These are phyloP conservation scores for Boletus mariae DNA, from an alignment of 1,284 basidiomycete species.

Conservation along the genomic window DNA sequence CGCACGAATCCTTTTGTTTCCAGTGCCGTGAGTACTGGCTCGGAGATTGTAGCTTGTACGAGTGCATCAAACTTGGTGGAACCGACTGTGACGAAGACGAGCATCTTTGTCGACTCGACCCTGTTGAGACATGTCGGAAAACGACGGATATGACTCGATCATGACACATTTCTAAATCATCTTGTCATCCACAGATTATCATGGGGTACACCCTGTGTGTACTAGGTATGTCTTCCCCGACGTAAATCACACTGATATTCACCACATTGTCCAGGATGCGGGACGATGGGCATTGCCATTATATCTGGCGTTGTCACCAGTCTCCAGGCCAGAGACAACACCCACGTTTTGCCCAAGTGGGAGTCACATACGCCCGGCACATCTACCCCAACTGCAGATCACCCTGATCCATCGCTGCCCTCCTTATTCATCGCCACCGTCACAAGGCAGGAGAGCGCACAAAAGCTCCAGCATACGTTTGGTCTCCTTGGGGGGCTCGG, in stretches of 20 bases:
- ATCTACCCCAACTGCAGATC: constrained; percentile 58
- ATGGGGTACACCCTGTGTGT: constrained; percentile 45
- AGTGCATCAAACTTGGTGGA: constrained; percentile 85
- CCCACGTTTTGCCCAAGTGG: constrained; percentile 50
- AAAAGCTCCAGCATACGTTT: constrained; percentile 68
- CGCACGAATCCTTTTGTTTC: constrained; percentile 49
- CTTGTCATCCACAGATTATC: constrained; percentile 3
- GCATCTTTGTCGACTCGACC: constrained; percentile 38
- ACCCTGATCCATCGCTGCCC: constrained; percentile 68
- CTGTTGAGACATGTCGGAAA: neutral
- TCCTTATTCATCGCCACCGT: constrained; percentile 90
- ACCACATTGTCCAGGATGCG: constrained; percentile 68
- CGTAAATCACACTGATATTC: constrained; percentile 2
- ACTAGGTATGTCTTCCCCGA: constrained; percentile 27
- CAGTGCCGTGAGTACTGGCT: constrained; percentile 53
- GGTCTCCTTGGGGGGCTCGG: constrained; percentile 53
- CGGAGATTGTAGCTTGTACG: constrained; percentile 59
- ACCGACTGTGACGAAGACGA: constrained; percentile 82
- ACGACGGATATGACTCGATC: constrained; percentile 15
- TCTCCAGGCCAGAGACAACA: constrained; percentile 49
- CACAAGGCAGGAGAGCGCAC: constrained; percentile 71
- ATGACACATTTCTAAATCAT: neutral
- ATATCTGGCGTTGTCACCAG: constrained; percentile 86
- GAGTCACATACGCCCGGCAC: constrained; percentile 84
- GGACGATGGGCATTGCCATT: constrained; percentile 97